A percentile compares a stretch with the other conserved stretches of the same genome.
Evolutionary conservation across 345 rosid species (phyloP).

Genomic region (Arabidopsis arenosa): DNA sequence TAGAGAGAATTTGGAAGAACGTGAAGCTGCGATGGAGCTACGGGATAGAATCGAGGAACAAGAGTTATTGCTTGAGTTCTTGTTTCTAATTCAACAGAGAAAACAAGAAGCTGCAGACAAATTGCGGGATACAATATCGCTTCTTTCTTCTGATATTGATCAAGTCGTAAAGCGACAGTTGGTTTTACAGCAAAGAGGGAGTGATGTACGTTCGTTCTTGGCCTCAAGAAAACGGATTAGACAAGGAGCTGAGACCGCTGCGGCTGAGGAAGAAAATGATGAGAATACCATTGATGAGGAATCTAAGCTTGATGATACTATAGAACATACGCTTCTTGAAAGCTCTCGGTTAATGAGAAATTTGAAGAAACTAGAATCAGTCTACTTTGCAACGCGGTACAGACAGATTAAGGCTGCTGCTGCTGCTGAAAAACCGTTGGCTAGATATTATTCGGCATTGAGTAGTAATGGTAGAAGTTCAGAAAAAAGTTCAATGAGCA

Average conservation of each 20-base stretch:
- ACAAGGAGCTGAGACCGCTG: slow-evolving; percentile 35
- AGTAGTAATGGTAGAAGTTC: slow-evolving; percentile 69
- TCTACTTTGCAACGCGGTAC: slow-evolving; percentile 72
- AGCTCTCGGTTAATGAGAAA: slow-evolving; percentile 80
- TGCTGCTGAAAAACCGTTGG: slow-evolving; percentile 46
- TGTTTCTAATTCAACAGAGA: slow-evolving; percentile 67
- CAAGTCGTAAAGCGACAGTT: slow-evolving; percentile 70
- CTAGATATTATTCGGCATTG: slow-evolving; percentile 55
- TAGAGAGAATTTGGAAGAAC: slow-evolving; percentile 73
- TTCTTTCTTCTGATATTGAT: slow-evolving; percentile 81
- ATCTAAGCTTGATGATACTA: neutral
- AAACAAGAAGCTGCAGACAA: slow-evolving; percentile 76
- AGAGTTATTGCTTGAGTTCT: slow-evolving; percentile 85
- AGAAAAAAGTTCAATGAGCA: slow-evolving; percentile 76
- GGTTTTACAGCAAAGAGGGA: slow-evolving; percentile 57
- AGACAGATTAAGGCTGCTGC: slow-evolving; percentile 55
- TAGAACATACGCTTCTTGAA: slow-evolving; percentile 53
- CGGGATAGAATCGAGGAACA: slow-evolving; percentile 80
- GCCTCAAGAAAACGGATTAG: slow-evolving; percentile 74
- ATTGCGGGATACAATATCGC: slow-evolving; percentile 70
- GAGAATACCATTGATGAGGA: slow-evolving; percentile 4
- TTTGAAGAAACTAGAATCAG: slow-evolving; percentile 84
- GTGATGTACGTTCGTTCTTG: slow-evolving; percentile 35
- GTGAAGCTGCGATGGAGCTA: slow-evolving; percentile 80
- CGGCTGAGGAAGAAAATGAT: slow-evolving; percentile 11